Evolutionary conservation across 768 basidiomycete species (phyloP).

Genomic region (Phanerochaete carnosa): DNA sequence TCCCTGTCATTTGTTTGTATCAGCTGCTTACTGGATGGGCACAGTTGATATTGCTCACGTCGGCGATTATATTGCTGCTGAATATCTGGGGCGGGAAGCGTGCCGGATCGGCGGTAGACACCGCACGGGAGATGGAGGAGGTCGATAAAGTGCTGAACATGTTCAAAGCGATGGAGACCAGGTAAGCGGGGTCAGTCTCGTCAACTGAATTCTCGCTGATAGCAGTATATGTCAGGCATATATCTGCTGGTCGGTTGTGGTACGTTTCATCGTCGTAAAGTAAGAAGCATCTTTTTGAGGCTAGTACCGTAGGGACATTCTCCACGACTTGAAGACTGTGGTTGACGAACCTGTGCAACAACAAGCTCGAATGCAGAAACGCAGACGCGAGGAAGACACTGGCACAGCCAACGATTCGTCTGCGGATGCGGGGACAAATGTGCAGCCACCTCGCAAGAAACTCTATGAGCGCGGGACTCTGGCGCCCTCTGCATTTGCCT

Average conservation of each 20-base stretch:
- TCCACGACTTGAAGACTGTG: background rate
- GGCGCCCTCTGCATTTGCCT: background rate
- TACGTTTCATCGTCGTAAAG: background rate
- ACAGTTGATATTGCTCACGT: slow-evolving; percentile 33
- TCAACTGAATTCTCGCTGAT: background rate
- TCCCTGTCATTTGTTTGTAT: background rate
- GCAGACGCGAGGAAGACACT: background rate
- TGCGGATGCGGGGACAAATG: background rate
- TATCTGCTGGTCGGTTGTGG: background rate
- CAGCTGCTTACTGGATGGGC: background rate
- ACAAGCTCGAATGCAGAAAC: background rate
- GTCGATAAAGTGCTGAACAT: slow-evolving; percentile 47
- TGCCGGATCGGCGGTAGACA: slow-evolving; percentile 37
- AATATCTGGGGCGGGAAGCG: slow-evolving; percentile 53
- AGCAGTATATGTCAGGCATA: background rate
- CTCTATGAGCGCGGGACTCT: background rate
- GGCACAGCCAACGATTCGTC: background rate
- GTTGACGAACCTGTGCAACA: background rate
- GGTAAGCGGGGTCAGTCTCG: slow-evolving; percentile 2
- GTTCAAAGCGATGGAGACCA: slow-evolving; percentile 11
- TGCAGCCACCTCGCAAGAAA: background rate
- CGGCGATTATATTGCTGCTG: slow-evolving; percentile 50
- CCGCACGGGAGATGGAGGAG: slow-evolving; percentile 46
- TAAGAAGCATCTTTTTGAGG: background rate
- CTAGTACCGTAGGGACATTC: background rate